Conservation (phyloP, 2,329 filamentous ascomycete genomes). For the Fusarium paranaense region DNA sequence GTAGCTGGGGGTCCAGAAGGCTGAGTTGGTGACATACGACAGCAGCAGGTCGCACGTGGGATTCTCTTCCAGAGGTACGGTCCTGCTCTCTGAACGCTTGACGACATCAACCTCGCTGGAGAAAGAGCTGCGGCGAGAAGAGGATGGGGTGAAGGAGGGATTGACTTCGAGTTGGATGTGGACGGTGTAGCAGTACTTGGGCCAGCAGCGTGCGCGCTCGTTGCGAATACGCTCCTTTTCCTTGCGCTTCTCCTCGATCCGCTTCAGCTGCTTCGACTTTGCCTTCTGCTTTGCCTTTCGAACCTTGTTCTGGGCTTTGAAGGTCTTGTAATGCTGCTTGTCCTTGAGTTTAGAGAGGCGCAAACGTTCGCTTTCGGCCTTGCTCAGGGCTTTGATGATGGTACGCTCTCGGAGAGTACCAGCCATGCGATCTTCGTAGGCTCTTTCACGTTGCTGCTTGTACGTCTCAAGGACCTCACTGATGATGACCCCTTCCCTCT, state of each 20-base stretch:
- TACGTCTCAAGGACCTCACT: conserved; percentile 55
- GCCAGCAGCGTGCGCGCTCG: conserved; percentile 62
- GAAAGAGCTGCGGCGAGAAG: conserved; percentile 62
- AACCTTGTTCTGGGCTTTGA: conserved; percentile 48
- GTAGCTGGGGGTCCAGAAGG: conserved; percentile 71
- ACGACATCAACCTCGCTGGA: conserved; percentile 65
- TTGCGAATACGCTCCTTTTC: conserved; percentile 58
- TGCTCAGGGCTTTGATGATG: conserved; percentile 48
- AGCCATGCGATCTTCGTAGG: conserved; percentile 55
- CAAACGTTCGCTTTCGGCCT: conserved; percentile 48
- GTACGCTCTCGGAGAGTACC: conserved; percentile 48
- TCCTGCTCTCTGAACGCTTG: conserved; percentile 53
- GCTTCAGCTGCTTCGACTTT: conserved; percentile 49
- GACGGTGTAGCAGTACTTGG: conserved; percentile 60
- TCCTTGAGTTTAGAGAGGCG: conserved; percentile 45
- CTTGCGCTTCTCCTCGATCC: conserved; percentile 51
- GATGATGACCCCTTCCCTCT: conserved; percentile 51
- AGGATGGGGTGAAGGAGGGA: conserved; percentile 52
- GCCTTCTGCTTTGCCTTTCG: conserved; percentile 52
- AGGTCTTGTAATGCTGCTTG: conserved; percentile 44
- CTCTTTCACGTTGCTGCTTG: conserved; percentile 55
- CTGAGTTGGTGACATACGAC: conserved; percentile 69
- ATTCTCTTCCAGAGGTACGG: conserved; percentile 26
- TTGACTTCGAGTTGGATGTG: conserved; percentile 63
- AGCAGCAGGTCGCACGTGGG: conserved; percentile 60